phyloP scores from a whole-genome alignment of 768 basidiomycete species.

The Boletus barrowsii region DNA sequence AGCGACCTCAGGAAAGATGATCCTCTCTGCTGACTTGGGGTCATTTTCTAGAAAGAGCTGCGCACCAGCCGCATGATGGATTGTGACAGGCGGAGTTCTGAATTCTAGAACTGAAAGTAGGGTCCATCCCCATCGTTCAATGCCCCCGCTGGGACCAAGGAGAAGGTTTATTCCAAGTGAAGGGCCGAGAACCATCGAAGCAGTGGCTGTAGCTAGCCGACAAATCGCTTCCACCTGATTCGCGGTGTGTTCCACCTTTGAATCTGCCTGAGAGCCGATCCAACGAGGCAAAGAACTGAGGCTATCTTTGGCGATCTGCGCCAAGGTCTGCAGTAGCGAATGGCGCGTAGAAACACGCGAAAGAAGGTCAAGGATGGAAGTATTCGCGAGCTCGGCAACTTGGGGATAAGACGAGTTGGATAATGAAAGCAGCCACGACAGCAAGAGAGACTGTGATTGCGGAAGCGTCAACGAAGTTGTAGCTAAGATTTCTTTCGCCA shows the following conservation, averaged over 20 bases:
- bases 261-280: conserved; percentile 66
- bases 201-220: conserved; percentile 34
- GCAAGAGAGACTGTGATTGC: conserved; percentile 60
- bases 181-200: conserved; percentile 24
- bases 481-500: conserved; percentile 54
- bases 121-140: conserved; percentile 92
- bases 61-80: conserved; percentile 46
- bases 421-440: conserved; percentile 73
- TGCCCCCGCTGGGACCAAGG: conserved; percentile 76
- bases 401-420: conserved; percentile 55
- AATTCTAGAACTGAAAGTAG: conserved; percentile 82
- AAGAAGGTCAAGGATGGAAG: conserved; percentile 47
- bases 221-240: conserved; percentile 71
- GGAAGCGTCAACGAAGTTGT: conserved; percentile 62
- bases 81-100: conserved; percentile 45
- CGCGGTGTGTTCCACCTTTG: conserved; percentile 68
- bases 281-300: conserved; percentile 70
- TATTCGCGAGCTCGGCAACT: conserved; percentile 49
- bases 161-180: conserved; percentile 53
- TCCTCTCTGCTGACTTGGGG: conserved; percentile 33
- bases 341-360: conserved; percentile 40
- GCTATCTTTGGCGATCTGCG: conserved; percentile 61
- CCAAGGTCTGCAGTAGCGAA: conserved; percentile 51
- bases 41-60: conserved; percentile 57
- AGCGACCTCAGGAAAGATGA: conserved; percentile 55